Conservation (phyloP, 495 filamentous ascomycete genomes). For the Gamarada debralockiae region DNA sequence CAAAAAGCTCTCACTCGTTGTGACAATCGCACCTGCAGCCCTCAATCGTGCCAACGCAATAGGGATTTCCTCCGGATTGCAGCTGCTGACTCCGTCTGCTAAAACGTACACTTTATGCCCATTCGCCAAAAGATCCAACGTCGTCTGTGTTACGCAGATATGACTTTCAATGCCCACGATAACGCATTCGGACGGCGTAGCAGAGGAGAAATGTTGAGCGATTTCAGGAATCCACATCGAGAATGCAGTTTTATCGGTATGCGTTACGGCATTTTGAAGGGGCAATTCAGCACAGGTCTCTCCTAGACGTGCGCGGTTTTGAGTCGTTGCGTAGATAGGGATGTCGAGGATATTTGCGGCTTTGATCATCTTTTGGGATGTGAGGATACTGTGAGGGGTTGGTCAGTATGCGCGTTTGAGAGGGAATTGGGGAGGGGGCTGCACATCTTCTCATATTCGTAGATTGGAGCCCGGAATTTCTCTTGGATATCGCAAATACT, state of each 20-base stretch:
- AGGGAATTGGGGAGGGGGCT: constrained; percentile 21
- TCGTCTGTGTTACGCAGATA: constrained; percentile 92
- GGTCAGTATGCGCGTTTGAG: neutral
- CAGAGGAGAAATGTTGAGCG: constrained; percentile 35
- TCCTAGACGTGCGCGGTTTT: constrained; percentile 72
- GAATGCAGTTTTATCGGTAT: constrained; percentile 70
- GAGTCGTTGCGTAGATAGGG: constrained; percentile 81
- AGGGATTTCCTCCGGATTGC: constrained; percentile 74
- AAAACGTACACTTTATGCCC: constrained; percentile 84
- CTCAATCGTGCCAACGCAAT: constrained; percentile 74
- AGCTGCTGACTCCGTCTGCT: constrained; percentile 87
- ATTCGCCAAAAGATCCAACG: constrained; percentile 68
- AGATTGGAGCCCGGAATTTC: constrained; percentile 78
- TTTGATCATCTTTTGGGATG: constrained; percentile 49
- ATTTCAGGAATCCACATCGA: constrained; percentile 65
- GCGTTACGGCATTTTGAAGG: constrained; percentile 28
- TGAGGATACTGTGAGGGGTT: constrained; percentile 42
- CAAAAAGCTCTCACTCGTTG: constrained; percentile 84
- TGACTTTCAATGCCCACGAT: constrained; percentile 90
- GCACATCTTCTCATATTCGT: constrained; percentile 78
- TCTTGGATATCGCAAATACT: constrained; percentile 97
- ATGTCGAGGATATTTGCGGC: constrained; percentile 60
- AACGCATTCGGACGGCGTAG: constrained; percentile 38
- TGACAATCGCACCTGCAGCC: constrained; percentile 73
- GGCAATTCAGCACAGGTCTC: constrained; percentile 63